Evolutionary conservation across 768 basidiomycete species (phyloP), one percentile per base, ranked within the genome.

Genomic region (Candolleomyces efflorescens): DNA sequence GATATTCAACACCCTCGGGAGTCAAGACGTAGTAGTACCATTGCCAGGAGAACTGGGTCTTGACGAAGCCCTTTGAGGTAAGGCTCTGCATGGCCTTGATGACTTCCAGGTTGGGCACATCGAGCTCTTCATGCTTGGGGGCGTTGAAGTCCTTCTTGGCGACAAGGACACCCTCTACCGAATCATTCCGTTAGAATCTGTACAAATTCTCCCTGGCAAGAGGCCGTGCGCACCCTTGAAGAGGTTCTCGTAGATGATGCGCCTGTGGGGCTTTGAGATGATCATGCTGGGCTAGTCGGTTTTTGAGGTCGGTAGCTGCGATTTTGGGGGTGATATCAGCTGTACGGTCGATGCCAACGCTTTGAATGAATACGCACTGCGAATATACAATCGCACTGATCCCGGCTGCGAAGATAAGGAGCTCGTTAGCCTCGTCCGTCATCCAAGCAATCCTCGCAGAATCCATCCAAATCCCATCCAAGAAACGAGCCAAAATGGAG

Each of bases 41-140:
- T 71, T 98, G 94, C 97, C 97, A 99, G 50, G 90, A 94, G 83
- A 98, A 98, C 72, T 94, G 96, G 65, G 97, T 99, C 86, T 98
- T 98, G 79, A 98, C 94, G 74, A 80, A 86, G 56, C 96, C 95
- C 71, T 74, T 81, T 44, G 84, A 86, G 63, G 81, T 86, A 64
- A 87, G 73, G 73, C 84, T 85, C 66, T 86, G 85, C 69, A 85
- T 75, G 51, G 84, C 84, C 75, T 86, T 87, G 75, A 87, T 86
- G 60, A 86, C 85, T 63, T 87, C 75, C 54, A 86, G 82, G 66
- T 87, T 86, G 54, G 84, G 84, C 49, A 86, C 83, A 52, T 86
- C 84, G 60, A 87, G 80, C 59, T 98, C 94, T 71, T 95, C 93
- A 71, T 99, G 97, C 75, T 95, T 94, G 53, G 94, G 90, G 53